Evolutionary conservation across 176 grass and related monocot genomes (phyloP), one percentile per base, ranked within the genome.

Genomic region (Carex littledalei): DNA sequence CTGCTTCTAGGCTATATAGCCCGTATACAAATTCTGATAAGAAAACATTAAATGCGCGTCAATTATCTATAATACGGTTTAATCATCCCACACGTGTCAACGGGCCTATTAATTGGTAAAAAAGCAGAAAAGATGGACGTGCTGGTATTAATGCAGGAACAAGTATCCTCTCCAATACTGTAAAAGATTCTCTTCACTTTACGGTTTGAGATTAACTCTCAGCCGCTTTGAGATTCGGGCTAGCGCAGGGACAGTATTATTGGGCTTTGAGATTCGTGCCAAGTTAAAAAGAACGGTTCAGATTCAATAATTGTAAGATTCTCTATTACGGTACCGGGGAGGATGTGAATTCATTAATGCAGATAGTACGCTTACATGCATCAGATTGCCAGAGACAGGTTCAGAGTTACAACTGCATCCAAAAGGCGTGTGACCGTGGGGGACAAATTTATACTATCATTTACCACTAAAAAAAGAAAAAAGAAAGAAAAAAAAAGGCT

Each of bases 1-100:
- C 73, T 17, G 21, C 9, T 77, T 2, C 12, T 77, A 83, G 41
- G 80, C 12, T 11, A 53, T 53, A 9, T 67, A 83, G 61, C 21
- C 41, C 20, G 61, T 83, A 65, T 83, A 65, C 60, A 21, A 17
- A 63, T 77, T 82, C 41, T 49, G 57, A 31, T 65, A 49, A 83
- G 45, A 83, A 75, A 32, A 45, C 80, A 83, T 54, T 83, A 53
- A 67, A 83, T 83, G 61, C 61, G 6, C 45, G 0, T 66, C 32
- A 0, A 52, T 83, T 83, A 68, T 15, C 22, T 53, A 47, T 66
- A 47, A 83, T 65, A 16, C 47, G 37, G 20, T 83, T 68, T 83
- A 52, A 68, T 66, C 57, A 83, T 52, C 39, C n/a, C 81, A 83
- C 81, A 83, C 39, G 81, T 83, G 81, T 68, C 81, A 55, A 67